Evolutionary conservation across 2,329 filamentous ascomycete genomes (phyloP), one percentile per base, ranked within the genome.

Genomic region (Zymoseptoria passerinii): DNA sequence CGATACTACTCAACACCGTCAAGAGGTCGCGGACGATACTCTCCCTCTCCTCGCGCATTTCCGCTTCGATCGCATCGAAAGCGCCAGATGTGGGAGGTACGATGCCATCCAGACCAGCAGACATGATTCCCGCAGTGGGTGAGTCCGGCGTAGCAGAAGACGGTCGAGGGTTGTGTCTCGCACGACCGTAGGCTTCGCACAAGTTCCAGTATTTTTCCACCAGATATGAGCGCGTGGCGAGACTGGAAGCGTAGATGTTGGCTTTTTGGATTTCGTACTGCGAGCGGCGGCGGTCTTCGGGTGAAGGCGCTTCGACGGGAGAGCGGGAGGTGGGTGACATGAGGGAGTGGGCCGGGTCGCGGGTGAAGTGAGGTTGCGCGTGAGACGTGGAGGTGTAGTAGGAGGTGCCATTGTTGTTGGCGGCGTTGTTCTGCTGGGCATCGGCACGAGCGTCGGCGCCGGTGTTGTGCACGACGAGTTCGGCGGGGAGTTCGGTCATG

Each of bases 261-360:
- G 90, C 89, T 71, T 95, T 95, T 71, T 95, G 90, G 28, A 96
- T 94, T 73, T 95, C 91, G 64, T 86, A 90, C 69, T 94, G 89
- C 4, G 91, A 75, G 28, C 69, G 67, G 44, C 75, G 72, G 5
- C 76, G 73, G 48, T 75, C 68, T 59, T 77, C 75, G 1, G 70
- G 67, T 10, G 67, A 61, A 13, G 35, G 35, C 48, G 73, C 70
- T 27, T 70, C 67, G n/a, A 57, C 54, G 52, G 67, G 65, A 8
- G 58, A 55, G 9, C 65, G 66, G 49, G 69, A 71, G 2, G 62
- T 63, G 48, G 73, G 73, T 67, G 72, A 67, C 61, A 68, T 67
- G 13, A 70, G 61, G 44, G 64, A 63, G 57, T 67, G 61, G 49
- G 65, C 65, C 27, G 66, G 65, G 53, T 70, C 67, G 29, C 64